These are phyloP conservation scores for Silene coronaria DNA, from an alignment of 179 eudicot genomes.

Conservation along the genomic window DNA sequence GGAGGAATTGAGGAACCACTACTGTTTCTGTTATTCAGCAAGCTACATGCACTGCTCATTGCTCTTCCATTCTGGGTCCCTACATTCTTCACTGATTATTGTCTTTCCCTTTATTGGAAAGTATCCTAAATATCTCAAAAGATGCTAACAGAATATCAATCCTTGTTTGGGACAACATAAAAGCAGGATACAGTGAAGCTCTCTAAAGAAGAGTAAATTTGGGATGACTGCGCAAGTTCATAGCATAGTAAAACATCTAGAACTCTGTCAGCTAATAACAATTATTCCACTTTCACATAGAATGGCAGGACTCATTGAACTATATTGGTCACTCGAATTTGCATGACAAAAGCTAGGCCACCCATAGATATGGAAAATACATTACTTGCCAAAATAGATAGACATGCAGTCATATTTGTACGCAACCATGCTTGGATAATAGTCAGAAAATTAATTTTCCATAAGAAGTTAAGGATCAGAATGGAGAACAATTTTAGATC, in stretches of 20 bases:
- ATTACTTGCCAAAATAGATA: background rate
- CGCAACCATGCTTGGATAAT: background rate
- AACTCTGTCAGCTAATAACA: background rate
- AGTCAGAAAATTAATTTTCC: background rate
- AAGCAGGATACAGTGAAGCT: background rate
- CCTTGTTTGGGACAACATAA: background rate
- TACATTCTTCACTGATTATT: background rate
- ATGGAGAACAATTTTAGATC: background rate
- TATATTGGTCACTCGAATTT: background rate
- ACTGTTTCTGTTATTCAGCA: background rate
- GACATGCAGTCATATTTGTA: background rate
- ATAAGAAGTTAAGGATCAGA: background rate
- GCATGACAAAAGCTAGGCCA: background rate
- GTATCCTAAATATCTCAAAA: background rate
- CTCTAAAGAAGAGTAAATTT: background rate
- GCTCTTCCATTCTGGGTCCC: too few relatives aligned
- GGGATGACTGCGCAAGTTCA: background rate
- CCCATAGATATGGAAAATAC: background rate
- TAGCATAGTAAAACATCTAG: background rate
- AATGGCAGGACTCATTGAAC: background rate
- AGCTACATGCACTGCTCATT: background rate
- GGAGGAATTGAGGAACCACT: background rate
- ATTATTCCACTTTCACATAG: background rate
- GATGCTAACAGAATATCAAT: background rate
- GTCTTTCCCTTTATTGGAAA: background rate